Evolutionary conservation across 805 yeast species (phyloP), one percentile per base, ranked within the genome.

Genomic region (Cyberlindnera americana): DNA sequence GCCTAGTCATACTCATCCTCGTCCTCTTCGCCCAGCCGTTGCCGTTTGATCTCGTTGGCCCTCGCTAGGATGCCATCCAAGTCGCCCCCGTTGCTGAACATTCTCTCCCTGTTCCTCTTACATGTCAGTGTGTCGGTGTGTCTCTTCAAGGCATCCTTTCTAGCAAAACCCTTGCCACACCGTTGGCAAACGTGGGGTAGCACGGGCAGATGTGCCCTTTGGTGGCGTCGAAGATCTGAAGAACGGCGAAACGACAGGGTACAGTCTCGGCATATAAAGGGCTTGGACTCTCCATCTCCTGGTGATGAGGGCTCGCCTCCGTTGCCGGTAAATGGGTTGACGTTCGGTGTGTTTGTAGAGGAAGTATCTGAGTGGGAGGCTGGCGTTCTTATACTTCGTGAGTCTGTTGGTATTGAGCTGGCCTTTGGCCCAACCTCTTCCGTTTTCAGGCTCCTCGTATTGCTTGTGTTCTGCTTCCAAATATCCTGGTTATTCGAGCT

Each of bases 91-190:
- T 64, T 59, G 16, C 51, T 54, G 31, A 65, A 43, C 37, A 74
- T 46, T 54, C 79, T 74, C 40, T 76, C 81, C 28, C 86, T 73
- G 55, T 84, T 84, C 40, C 93, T 57, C 47, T 75, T 75, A 64
- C 95, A 84, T 0, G 93, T 84, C 45, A 81, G 62, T 0, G 95
- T 84, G 36, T 82, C 83, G 40, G 69, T 67, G 59, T 84, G 95
- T 49, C 95, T 67, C 56, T 83, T 84, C 50, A 84, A 65, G 0
- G 93, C 93, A 61, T 84, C 95, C 52, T 82, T 83, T 34, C 95
- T 65, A 2, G 93, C 91, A 69, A 84, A 84, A 0, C 93, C 90
- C 54, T 84, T 84, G 26, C 86, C 87, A 64, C 95, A 84, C 14
- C 69, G 62, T 6, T 81, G 77, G 60, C 95, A 84, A 33, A 83